Percentiles rank a stretch among this genome's conserved stretches.
These are phyloP conservation scores for Ilyonectria sp. DNA, from an alignment of 2,329 filamentous ascomycete genomes.

Conservation along the genomic window DNA sequence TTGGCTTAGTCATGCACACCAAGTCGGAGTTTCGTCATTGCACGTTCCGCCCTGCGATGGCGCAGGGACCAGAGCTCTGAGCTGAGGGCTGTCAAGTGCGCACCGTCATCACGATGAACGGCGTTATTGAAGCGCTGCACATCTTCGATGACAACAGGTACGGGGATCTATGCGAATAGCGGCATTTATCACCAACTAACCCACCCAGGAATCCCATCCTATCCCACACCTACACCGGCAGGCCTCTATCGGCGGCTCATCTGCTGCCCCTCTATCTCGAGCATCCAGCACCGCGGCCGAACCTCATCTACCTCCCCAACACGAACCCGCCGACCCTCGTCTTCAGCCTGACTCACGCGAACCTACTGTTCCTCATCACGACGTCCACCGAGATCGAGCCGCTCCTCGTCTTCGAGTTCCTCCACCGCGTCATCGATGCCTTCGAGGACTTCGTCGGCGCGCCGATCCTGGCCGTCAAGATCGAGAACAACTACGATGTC, in stretches of 20 bases:
- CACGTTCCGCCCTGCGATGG: conserved; percentile 28
- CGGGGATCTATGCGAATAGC: not conserved
- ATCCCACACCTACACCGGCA: conserved; percentile 88
- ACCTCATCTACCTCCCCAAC: conserved; percentile 86
- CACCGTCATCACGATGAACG: conserved; percentile 75
- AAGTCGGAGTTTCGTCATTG: conserved; percentile 51
- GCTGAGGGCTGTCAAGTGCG: conserved; percentile 35
- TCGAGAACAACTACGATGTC: conserved; percentile 93
- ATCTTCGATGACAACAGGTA: conserved; percentile 98
- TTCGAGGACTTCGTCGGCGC: conserved; percentile 95
- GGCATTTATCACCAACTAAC: conserved; percentile 42
- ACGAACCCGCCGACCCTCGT: conserved; percentile 89
- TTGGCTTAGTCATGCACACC: conserved; percentile 47
- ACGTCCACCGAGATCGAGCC: conserved; percentile 91
- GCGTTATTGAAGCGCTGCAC: conserved; percentile 94
- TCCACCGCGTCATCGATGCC: conserved; percentile 92
- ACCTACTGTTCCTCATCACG: conserved; percentile 88
- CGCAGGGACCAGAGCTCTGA: conserved; percentile 33
- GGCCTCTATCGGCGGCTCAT: conserved; percentile 81
- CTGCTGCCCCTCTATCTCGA: conserved; percentile 90
- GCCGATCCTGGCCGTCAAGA: conserved; percentile 86
- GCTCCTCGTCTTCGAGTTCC: conserved; percentile 91
- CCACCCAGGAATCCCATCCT: conserved; percentile 82
- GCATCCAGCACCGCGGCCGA: conserved; percentile 85
- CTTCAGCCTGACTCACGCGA: conserved; percentile 90